phyloP scores from a whole-genome alignment of 1,284 basidiomycete species.

The Fomitopsis betulina region DNA sequence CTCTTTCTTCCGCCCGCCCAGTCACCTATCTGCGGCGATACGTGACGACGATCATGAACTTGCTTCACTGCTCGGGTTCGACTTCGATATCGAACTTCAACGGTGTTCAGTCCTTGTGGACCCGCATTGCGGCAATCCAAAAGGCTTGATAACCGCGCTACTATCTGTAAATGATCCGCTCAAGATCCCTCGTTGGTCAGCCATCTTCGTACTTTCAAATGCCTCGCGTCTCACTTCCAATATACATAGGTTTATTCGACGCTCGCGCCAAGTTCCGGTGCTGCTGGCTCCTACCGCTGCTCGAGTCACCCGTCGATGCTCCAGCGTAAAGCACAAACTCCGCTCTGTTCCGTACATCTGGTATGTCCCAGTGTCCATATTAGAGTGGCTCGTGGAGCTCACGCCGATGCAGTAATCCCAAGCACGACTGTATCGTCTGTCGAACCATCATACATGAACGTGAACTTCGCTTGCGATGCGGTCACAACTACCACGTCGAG shows the following conservation, averaged over 20 bases:
- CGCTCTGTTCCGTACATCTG: not conserved
- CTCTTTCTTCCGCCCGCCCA: not conserved
- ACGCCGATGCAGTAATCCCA: not conserved
- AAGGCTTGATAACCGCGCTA: not conserved
- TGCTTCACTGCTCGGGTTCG: not conserved
- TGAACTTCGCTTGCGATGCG: constrained; percentile 26
- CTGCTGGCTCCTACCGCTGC: not conserved
- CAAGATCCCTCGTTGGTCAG: not conserved
- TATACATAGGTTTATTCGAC: not conserved
- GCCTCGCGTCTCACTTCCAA: not conserved
- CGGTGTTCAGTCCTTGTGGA: not conserved
- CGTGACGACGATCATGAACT: constrained; percentile 1
- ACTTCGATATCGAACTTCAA: not conserved
- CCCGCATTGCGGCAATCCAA: constrained; percentile 1
- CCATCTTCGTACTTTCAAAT: not conserved
- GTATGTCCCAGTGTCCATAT: not conserved
- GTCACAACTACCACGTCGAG: constrained; percentile 27
- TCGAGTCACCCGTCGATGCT: not conserved
- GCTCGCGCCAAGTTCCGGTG: not conserved
- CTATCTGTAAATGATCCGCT: not conserved
- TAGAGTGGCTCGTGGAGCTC: not conserved
- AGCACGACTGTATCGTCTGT: constrained; percentile 22
- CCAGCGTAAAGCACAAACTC: not conserved
- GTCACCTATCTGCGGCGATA: not conserved
- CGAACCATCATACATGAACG: constrained; percentile 11